These are phyloP conservation scores for Cephalotrichum gorgonifer DNA, from an alignment of 2,329 filamentous ascomycete species.

Conservation along the genomic window DNA sequence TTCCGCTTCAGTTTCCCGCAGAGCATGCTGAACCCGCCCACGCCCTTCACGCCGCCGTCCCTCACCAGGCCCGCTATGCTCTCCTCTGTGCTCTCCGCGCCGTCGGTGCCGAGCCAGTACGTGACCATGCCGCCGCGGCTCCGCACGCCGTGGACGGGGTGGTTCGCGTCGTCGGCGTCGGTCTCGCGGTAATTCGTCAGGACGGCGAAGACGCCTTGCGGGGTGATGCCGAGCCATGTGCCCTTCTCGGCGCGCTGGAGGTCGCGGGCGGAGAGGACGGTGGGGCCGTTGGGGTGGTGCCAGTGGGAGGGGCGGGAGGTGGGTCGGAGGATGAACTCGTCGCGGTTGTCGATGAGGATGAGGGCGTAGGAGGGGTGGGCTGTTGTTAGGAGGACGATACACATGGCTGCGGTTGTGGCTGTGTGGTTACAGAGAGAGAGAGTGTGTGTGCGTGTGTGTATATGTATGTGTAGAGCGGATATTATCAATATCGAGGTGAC, in stretches of 20 bases:
- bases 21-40: conserved; percentile 58
- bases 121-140: conserved; percentile 56
- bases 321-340: conserved; percentile 58
- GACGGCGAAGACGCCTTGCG: conserved; percentile 48
- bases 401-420: conserved; percentile 42
- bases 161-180: conserved; percentile 33
- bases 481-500: neutral
- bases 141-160: conserved; percentile 41
- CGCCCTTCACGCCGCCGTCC: conserved; percentile 43
- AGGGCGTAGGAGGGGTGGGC: conserved; percentile 66
- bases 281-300: conserved; percentile 31
- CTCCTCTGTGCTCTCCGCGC: conserved; percentile 33
- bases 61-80: conserved; percentile 43
- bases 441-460: neutral
- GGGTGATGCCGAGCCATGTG: conserved; percentile 56
- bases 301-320: conserved; percentile 57
- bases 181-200: conserved; percentile 58
- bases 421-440: neutral
- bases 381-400: conserved; percentile 67
- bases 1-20: conserved; percentile 46
- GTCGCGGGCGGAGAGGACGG: conserved; percentile 50
- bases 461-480: neutral
- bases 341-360: conserved; percentile 68
- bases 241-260: conserved; percentile 51
- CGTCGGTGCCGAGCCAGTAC: conserved; percentile 44